Evolutionary conservation across 331 rosid species (phyloP).

Genomic region (Phaseolus coccineus): DNA sequence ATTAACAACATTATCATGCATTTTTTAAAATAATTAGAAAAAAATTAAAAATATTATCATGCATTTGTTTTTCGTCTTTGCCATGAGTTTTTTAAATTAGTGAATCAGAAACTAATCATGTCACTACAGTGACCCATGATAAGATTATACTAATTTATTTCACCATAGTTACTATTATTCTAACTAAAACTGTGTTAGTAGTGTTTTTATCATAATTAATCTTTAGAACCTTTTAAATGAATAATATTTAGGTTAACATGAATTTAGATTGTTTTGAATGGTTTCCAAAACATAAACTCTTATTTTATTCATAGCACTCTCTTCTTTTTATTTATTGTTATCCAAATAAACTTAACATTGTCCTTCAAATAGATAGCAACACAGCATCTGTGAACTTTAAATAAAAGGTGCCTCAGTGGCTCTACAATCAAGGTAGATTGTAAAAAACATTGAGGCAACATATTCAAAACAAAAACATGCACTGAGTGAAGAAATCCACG

Average conservation of each 20-base stretch:
- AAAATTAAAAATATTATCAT: too few relatives aligned
- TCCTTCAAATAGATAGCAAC: neutral
- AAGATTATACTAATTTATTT: neutral
- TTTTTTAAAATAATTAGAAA: too few relatives aligned
- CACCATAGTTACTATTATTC: neutral
- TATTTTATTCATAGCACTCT: neutral
- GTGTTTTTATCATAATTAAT: too few relatives aligned
- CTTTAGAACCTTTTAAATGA: neutral
- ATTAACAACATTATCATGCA: too few relatives aligned
- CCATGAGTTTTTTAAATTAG: too few relatives aligned
- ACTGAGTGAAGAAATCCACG: conserved; percentile 46
- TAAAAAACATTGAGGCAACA: conserved; percentile 14
- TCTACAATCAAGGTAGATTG: conserved; percentile 19
- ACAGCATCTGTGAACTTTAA: conserved; percentile 13
- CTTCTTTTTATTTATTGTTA: neutral
- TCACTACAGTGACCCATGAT: too few relatives aligned
- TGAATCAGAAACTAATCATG: too few relatives aligned
- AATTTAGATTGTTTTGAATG: neutral
- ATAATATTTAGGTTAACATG: neutral
- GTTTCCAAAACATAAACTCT: neutral
- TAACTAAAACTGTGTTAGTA: neutral
- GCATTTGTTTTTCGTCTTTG: too few relatives aligned
- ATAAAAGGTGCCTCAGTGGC: conserved; percentile 18
- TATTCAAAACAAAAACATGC: neutral
- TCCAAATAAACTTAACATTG: neutral